Evolutionary conservation across 306 rosid genomes (phyloP), one percentile per base, ranked within the genome.

Genomic region (Biancaea sappan): DNA sequence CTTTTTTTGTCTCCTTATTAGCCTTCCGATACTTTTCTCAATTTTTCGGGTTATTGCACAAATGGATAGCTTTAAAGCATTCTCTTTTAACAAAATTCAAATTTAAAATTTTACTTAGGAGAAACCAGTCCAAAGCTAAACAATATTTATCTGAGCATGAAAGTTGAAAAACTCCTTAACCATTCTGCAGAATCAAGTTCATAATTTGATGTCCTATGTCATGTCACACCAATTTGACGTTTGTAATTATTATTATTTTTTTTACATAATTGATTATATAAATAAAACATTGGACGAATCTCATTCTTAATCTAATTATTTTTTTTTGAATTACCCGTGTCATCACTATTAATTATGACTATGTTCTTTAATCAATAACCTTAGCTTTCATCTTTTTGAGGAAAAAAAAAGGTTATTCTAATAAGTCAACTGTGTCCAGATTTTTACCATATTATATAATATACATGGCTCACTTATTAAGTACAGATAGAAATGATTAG

Each of bases 361-460:
- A 21, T 21, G 8, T 62, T 62, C 28, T 35, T n/a, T 35, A 1
- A 68, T 60, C 76, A 37, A 47, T 41, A 35, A 65, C 31, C 14
- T 4, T 16, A 22, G 32, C 14, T 52, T 44, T 51, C 73, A 78
- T n/a, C 51, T 31, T 71, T 62, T 18, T 51, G 61, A 54, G 24
- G 76, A 35, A 70, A 60, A 70, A 60, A 26, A 37, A 16, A 60
- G 18, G 76, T 50, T 29, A 52, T 68, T 12, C 51, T 14, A n/a
- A 66, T 14, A n/a, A 66, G 77, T 76, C 70, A 71, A 56, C 24
- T 1, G 4, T 28, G 78, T 51, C 66, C 22, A 29, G 29, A 41
- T 66, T 67, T 82, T 65, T 21, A 66, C 82, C 48, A n/a, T 32
- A 32, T 40, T 8, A 47, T 41, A 51, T 53, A 52, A 16, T 44